phyloP scores from a whole-genome alignment of 1,139 yeast species.

The Williopsis jadinii region DNA sequence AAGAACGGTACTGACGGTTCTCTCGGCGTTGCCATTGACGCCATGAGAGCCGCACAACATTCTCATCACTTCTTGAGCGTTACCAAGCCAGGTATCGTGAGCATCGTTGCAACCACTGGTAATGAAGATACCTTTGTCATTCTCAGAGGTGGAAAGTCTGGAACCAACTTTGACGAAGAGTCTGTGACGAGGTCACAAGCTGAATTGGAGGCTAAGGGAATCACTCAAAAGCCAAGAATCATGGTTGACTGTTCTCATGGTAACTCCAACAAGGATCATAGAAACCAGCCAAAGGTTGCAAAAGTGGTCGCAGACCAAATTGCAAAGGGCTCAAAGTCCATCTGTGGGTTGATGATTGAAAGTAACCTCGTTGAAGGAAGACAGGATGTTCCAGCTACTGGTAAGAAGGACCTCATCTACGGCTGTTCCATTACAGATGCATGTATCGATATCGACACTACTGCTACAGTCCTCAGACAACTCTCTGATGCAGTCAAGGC shows the following conservation, averaged over 20 bases:
- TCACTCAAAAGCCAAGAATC: conserved; percentile 54
- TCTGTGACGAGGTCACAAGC: conserved; percentile 64
- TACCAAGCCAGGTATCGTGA: conserved; percentile 91
- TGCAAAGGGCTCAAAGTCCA: conserved; percentile 61
- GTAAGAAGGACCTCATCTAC: conserved; percentile 68
- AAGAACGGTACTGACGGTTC: conserved; percentile 97
- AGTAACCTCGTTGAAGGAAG: conserved; percentile 87
- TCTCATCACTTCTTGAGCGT: conserved; percentile 94
- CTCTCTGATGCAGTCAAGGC: conserved; percentile 75
- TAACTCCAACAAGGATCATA: conserved; percentile 83
- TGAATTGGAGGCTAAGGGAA: conserved; percentile 54
- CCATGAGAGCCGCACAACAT: conserved; percentile 84
- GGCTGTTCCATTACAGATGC: conserved; percentile 97
- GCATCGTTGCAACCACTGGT: conserved; percentile 93
- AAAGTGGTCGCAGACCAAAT: conserved; percentile 72
- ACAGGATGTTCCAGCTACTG: conserved; percentile 80
- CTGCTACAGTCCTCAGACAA: conserved; percentile 61
- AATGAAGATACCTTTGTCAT: conserved; percentile 87
- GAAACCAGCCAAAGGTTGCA: conserved; percentile 92
- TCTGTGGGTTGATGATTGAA: conserved; percentile 96
- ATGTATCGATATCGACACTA: conserved; percentile 85
- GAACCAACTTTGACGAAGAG: conserved; percentile 81
- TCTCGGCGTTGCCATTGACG: conserved; percentile 87
- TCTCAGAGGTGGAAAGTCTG: conserved; percentile 89
- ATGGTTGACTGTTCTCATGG: conserved; percentile 99